Percentiles rank a stretch among this genome's conserved stretches.
Conservation (phyloP, 257 asterid species). For the Capsicum rhomboideum region DNA sequence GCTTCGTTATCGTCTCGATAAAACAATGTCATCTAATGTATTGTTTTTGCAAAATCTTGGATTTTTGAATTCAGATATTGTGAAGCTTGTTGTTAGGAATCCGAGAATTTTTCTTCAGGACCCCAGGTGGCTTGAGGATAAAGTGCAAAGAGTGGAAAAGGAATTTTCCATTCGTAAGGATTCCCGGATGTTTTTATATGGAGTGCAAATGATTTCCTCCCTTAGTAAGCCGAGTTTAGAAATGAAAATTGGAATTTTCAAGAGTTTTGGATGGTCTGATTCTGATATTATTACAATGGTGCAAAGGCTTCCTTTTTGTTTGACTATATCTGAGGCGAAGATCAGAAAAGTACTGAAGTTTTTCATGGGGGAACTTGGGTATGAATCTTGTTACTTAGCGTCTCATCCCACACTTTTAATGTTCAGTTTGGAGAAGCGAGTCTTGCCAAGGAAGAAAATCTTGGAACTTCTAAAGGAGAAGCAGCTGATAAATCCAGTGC, state of each 20-base stretch:
- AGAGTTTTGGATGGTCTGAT: conserved; percentile 21
- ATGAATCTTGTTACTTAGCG: neutral
- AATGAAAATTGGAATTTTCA: conserved; percentile 6
- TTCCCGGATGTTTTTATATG: conserved; percentile 12
- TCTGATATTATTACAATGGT: conserved; percentile 2
- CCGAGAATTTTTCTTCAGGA: neutral
- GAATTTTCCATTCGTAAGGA: conserved; percentile 12
- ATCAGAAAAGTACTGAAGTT: neutral
- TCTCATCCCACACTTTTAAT: conserved; percentile 3
- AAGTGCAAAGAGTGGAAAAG: conserved; percentile 6
- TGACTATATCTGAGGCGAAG: neutral
- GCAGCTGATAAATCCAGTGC: neutral
- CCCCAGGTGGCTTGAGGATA: neutral
- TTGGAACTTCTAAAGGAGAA: conserved; percentile 3
- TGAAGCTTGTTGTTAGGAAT: neutral
- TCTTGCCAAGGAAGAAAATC: neutral
- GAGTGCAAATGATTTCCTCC: neutral
- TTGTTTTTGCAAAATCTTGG: conserved; percentile 6
- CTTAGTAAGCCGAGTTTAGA: neutral
- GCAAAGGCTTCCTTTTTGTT: conserved; percentile 5
- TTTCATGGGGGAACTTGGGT: neutral
- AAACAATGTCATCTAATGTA: neutral
- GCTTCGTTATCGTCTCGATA: neutral
- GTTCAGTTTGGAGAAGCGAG: conserved; percentile 3
- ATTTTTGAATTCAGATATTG: neutral